Base-by-base conservation (phyloP, 2,329 filamentous ascomycete genomes). In the Acrocalymma vagum region DNA sequence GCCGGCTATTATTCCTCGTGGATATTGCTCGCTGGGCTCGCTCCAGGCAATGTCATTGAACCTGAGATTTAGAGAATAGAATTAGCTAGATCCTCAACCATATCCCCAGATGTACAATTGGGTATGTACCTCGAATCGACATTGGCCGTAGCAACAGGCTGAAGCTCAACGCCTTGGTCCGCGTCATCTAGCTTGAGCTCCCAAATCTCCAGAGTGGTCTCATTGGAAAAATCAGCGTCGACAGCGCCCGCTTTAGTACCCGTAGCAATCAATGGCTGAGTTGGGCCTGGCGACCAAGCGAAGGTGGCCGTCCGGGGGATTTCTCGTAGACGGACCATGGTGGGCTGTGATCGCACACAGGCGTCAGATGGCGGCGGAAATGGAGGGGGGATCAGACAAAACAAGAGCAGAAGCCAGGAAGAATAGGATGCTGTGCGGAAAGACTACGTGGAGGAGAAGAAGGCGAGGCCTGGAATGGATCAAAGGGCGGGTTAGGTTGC, bases 21-120 rank as follows among this genome's bases (percentile, higher is more conserved):
- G 86, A 62, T 90, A 81, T 50, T 90, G 85, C 47, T 87, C 86
- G 57, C 86, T 88, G 31, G 89, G 84, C 53, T 88, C 84, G 41
- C 90, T 87, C 94, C 94, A 99, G 46, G 93, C 91, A 69, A 99
- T 88, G 67, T 97, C 94, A 71, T 96, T 94, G 73, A 99, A 99
- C 63, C 94, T 96, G 48, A 27, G 16, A 37, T 40, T 38, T 20
- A 13, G 53, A n/a, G n/a, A n/a, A n/a, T n/a, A n/a, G n/a, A n/a
- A n/a, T n/a, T n/a, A n/a, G n/a, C n/a, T n/a, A n/a, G n/a, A n/a
- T n/a, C n/a, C n/a, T 70, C 43, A 70, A 62, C 34, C 40, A 35
- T 29, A 17, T 32, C 8, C 11, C 20, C 16, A 20, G 9, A 3
- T 29, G 9, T 16, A n/a, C 5, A 17, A 21, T 17, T 44, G 9